These are phyloP conservation scores for Colletotrichum lindemuthianum DNA, from an alignment of 2,329 filamentous ascomycete genomes.

Conservation along the genomic window DNA sequence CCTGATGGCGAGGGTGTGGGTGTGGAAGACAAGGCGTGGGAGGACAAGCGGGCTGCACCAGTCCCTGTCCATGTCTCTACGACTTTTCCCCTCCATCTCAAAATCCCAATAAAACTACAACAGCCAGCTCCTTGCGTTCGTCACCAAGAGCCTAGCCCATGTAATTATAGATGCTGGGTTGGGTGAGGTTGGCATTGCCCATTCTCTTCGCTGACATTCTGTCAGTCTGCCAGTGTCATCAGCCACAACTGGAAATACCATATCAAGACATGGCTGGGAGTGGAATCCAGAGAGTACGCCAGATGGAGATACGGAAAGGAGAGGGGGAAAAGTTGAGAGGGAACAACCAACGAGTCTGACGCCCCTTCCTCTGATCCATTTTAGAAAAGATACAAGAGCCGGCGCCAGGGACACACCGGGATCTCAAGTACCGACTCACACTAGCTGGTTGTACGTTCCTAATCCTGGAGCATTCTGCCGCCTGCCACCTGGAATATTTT, in stretches of 20 bases:
- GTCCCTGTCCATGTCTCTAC: slow-evolving; percentile 26
- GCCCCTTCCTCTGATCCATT: slow-evolving; percentile 4
- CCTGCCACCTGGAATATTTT: slow-evolving; percentile 11
- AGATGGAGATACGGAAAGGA: not conserved
- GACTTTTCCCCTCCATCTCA: slow-evolving; percentile 11
- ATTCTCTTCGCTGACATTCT: not conserved
- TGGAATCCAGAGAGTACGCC: too few relatives aligned
- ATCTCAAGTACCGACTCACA: slow-evolving; percentile 13
- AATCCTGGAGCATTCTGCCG: slow-evolving; percentile 9
- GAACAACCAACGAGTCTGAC: slow-evolving; percentile 12
- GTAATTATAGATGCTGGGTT: slow-evolving; percentile 2
- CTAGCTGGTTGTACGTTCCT: slow-evolving; percentile 4
- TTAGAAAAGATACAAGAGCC: slow-evolving; percentile 5
- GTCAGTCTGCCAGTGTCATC: not conserved
- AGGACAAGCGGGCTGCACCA: slow-evolving; percentile 29
- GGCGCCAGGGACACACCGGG: not conserved
- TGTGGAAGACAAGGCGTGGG: slow-evolving; percentile 1
- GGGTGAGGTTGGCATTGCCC: slow-evolving; percentile 7
- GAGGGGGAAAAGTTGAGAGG: slow-evolving; percentile 16
- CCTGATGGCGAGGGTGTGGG: slow-evolving; percentile 14
- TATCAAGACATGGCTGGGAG: not conserved
- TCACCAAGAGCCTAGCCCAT: slow-evolving; percentile 3
- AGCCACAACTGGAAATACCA: not conserved
- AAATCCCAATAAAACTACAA: slow-evolving; percentile 5
- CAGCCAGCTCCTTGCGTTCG: slow-evolving; percentile 19